Evolutionary conservation across 2,329 filamentous ascomycete species (phyloP).

Genomic region (Fusarium paranaense): DNA sequence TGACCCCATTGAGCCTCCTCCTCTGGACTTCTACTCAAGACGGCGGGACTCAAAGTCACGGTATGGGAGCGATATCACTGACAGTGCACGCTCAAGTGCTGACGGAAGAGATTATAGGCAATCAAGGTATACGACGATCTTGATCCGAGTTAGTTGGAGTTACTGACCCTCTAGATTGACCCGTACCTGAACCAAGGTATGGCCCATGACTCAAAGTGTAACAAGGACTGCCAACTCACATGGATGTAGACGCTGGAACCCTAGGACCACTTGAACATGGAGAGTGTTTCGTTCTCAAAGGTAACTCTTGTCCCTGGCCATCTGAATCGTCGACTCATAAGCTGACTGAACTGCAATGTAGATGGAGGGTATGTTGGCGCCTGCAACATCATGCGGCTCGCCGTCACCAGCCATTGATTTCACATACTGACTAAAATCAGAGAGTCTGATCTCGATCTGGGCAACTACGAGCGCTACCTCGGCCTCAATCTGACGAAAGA

Average conservation of each 20-base stretch:
- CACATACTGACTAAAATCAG: not conserved
- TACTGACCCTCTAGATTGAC: slow-evolving; percentile 56
- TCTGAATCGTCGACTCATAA: not conserved
- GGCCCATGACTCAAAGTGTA: slow-evolving; percentile 37
- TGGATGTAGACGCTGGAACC: slow-evolving; percentile 1
- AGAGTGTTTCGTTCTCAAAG: slow-evolving; percentile 87
- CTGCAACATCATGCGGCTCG: slow-evolving; percentile 24
- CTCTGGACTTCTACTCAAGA: slow-evolving; percentile 81
- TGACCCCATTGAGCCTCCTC: slow-evolving; percentile 25
- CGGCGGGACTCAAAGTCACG: slow-evolving; percentile 78
- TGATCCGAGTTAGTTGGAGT: not conserved
- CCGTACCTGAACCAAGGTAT: slow-evolving; percentile 57
- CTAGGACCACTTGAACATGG: slow-evolving; percentile 70
- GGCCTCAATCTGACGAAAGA: slow-evolving; percentile 83
- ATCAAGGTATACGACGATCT: not conserved
- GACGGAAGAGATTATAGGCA: slow-evolving; percentile 26
- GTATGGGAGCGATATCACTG: not conserved
- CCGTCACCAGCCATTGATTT: not conserved
- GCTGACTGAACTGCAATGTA: not conserved
- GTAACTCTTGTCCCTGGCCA: slow-evolving; percentile 55
- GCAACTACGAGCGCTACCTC: slow-evolving; percentile 67
- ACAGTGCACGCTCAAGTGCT: not conserved
- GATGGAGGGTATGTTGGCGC: slow-evolving; percentile 34
- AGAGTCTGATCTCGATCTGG: slow-evolving; percentile 61
- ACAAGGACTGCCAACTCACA: slow-evolving; percentile 5